Conservation (phyloP, 148 eudicot species). For the Vaccinium macrocarpon region DNA sequence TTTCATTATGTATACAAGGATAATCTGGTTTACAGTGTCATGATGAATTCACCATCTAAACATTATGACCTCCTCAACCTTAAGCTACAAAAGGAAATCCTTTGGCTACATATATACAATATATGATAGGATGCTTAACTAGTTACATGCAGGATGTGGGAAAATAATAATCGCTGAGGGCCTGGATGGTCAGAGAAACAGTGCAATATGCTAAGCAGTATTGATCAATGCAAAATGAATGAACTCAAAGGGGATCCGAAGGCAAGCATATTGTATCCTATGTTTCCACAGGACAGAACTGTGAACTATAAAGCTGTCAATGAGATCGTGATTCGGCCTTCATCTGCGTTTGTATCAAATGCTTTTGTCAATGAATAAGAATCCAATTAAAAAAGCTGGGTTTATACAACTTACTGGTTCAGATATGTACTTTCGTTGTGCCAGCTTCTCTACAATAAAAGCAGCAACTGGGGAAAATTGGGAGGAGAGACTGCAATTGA, state of each 20-base stretch:
- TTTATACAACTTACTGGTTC: conserved; percentile 54
- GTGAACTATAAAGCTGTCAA: neutral
- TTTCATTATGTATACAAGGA: neutral
- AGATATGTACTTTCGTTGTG: conserved; percentile 46
- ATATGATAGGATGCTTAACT: neutral
- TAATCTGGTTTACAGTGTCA: neutral
- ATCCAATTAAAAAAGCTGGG: neutral
- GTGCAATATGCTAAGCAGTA: neutral
- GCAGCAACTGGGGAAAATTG: conserved; percentile 73
- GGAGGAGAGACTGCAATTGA: conserved; percentile 62
- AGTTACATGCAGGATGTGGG: neutral
- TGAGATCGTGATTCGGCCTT: neutral
- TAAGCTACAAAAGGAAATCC: neutral
- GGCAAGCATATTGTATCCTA: neutral
- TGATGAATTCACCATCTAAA: neutral
- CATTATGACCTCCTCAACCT: neutral
- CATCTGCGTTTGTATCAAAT: neutral
- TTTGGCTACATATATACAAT: neutral
- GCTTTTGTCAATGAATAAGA: neutral
- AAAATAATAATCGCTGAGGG: neutral
- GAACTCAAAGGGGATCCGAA: conserved; percentile 6
- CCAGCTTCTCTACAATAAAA: conserved; percentile 70
- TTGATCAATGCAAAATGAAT: neutral
- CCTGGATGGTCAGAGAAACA: neutral
- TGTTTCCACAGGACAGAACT: neutral